Evolutionary conservation across 2,329 filamentous ascomycete species (phyloP).

Genomic region (Clonostachys sp.): DNA sequence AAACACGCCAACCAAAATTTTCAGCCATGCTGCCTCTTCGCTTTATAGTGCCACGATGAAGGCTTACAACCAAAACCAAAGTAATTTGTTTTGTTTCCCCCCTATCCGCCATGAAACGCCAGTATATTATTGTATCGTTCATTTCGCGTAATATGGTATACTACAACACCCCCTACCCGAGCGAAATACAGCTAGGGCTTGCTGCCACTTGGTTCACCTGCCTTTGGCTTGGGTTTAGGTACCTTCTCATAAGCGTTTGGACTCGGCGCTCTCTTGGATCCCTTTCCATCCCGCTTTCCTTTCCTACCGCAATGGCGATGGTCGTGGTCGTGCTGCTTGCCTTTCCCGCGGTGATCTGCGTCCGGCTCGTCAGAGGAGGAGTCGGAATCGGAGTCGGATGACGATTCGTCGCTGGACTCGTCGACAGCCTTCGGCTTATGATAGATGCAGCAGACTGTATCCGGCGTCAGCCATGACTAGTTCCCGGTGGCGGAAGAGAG

Average conservation of each 20-base stretch:
- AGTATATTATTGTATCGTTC: too few relatives aligned
- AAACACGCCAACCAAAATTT: too few relatives aligned
- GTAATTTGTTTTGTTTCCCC: too few relatives aligned
- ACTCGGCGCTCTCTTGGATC: slow-evolving; percentile 50
- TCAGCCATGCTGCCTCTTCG: too few relatives aligned
- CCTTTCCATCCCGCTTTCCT: slow-evolving; percentile 24
- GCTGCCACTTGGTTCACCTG: slow-evolving; percentile 9
- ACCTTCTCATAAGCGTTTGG: slow-evolving; percentile 82
- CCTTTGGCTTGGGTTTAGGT: slow-evolving; percentile 37
- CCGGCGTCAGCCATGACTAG: not conserved
- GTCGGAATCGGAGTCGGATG: slow-evolving; percentile 52
- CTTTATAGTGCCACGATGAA: too few relatives aligned
- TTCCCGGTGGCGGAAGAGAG: too few relatives aligned
- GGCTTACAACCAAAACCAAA: too few relatives aligned
- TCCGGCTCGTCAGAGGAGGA: slow-evolving; percentile 30
- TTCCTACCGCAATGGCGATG: slow-evolving; percentile 20
- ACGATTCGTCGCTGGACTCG: slow-evolving; percentile 72
- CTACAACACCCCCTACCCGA: not conserved
- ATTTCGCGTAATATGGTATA: too few relatives aligned
- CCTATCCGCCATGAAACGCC: too few relatives aligned
- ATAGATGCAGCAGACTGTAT: slow-evolving; percentile 95
- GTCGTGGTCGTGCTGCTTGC: slow-evolving; percentile 27
- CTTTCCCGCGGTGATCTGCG: slow-evolving; percentile 21
- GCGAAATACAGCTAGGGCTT: slow-evolving; percentile 10
- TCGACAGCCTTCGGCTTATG: slow-evolving; percentile 77